Base-by-base conservation (phyloP, 805 yeast genomes). In the Yarrowia sp. region DNA sequence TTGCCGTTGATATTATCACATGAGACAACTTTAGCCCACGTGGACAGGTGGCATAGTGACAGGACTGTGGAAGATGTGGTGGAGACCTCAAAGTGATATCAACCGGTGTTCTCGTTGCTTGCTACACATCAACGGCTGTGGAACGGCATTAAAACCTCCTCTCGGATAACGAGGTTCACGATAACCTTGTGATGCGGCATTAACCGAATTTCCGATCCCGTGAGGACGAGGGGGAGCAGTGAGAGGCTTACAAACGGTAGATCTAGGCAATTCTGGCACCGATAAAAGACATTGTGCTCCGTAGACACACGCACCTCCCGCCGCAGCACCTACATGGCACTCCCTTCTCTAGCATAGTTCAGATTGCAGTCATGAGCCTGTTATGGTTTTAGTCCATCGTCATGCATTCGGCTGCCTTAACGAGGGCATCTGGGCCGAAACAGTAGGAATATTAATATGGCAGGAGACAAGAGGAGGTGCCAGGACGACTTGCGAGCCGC, bases 151-250 rank as follows among this genome's bases (percentile, higher is more conserved):
- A 8, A 53, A 26, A 26, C 32, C 32, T 26, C 32, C 32, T 12
- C 45, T 38, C 59, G 45, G 59, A 38, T 40, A 40, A 53, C 45
- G 59, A 53, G 59, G 14, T 35, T 52, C 11, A 14, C 56, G 56
- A 53, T 53, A 53, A 53, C 59, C 59, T 53, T 53, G 59, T 38
- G 59, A 26, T 53, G 59, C 59, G 59, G 59, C 59, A 53, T 53
- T 53, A 53, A 53, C 45, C 45, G 59, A 53, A 53, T 38, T 53
- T 53, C 59, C 45, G 19, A 14, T 36, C 16, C 45, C 45, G 45
- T 14, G 14, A 26, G 32, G 32, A 26, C 32, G 32, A 26, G 32
- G 32, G 2, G 32, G 7, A 5, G 32, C 32, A 5, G 7, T 26
- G 7, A 26, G 32, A 1, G 32, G 32, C 32, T 26, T 2, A 5